Evolutionary conservation across 2,329 filamentous ascomycete genomes (phyloP).

Genomic region (Venturia pyrina): DNA sequence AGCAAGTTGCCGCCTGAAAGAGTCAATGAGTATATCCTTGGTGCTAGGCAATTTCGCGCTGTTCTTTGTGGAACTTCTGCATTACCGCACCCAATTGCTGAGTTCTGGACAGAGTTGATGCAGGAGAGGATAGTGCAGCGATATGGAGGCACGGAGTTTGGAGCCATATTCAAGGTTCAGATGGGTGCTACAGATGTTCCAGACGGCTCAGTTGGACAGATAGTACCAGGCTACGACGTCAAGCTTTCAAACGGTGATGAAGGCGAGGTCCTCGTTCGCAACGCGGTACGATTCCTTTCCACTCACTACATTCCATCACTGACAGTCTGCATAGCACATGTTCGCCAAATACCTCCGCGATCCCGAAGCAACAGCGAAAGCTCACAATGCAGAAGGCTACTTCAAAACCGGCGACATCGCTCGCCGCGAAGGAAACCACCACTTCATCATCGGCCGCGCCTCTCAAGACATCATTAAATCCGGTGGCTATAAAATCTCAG

Average conservation of each 20-base stretch:
- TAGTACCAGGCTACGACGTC: slow-evolving; percentile 29
- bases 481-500: slow-evolving; percentile 46
- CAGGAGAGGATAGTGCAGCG: slow-evolving; percentile 33
- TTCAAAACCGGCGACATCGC: slow-evolving; percentile 39
- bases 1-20: slow-evolving; percentile 21
- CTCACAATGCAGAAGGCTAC: slow-evolving; percentile 38
- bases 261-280: slow-evolving; percentile 36
- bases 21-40: slow-evolving; percentile 31
- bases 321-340: slow-evolving; percentile 23
- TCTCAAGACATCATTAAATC: slow-evolving; percentile 46
- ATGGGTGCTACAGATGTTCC: slow-evolving; percentile 22
- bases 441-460: slow-evolving; percentile 44
- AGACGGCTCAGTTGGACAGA: slow-evolving; percentile 26
- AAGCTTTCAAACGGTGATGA: slow-evolving; percentile 36
- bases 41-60: slow-evolving; percentile 31
- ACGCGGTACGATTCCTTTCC: slow-evolving; percentile 19
- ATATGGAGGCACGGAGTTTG: slow-evolving; percentile 36
- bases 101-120: slow-evolving; percentile 39
- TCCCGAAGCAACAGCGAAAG: slow-evolving; percentile 34
- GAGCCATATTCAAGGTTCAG: slow-evolving; percentile 33
- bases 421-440: slow-evolving; percentile 33
- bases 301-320: neutral
- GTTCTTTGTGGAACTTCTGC: slow-evolving; percentile 39
- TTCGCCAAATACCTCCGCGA: slow-evolving; percentile 31
- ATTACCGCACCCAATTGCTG: slow-evolving; percentile 38